Evolutionary conservation across 371 early-diverging fungal genomes (phyloP).

Genomic region (Syncephalastrum sp.): DNA sequence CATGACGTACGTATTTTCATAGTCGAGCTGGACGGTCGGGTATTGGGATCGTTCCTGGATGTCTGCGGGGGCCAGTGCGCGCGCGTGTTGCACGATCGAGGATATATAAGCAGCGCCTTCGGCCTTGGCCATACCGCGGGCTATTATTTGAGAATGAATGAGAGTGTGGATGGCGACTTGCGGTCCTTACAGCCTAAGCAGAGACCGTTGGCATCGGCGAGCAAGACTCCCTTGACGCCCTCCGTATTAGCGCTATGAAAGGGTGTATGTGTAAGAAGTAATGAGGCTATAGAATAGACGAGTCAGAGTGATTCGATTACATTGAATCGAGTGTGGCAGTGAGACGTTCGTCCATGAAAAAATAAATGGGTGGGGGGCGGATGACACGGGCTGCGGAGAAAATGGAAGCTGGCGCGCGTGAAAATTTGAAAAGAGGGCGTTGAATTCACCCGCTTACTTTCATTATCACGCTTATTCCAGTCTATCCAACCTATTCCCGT

Average conservation of each 20-base stretch:
- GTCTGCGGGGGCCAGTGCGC: slow-evolving; percentile 21
- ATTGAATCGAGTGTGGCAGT: no score
- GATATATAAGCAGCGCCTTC: slow-evolving; percentile 40
- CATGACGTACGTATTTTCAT: slow-evolving; percentile 34
- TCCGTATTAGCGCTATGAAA: slow-evolving; percentile 33
- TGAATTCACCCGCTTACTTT: no score
- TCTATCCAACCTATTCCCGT: no score
- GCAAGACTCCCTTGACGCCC: slow-evolving; percentile 49
- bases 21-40: slow-evolving; percentile 44
- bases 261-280: no score
- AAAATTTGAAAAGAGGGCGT: no score
- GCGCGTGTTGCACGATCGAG: slow-evolving; percentile 39
- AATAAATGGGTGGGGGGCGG: no score
- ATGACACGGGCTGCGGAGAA: no score
- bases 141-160: slow-evolving; percentile 12
- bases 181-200: slow-evolving; percentile 41
- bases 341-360: no score
- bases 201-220: slow-evolving; percentile 43
- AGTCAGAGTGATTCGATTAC: no score
- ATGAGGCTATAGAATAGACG: no score
- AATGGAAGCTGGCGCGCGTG: no score
- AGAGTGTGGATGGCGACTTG: neutral
- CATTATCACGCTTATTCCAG: no score
- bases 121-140: slow-evolving; percentile 40
- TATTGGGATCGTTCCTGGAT: slow-evolving; percentile 35